Evolutionary conservation across 176 grass and related monocot genomes (phyloP).

Genomic region (Lolium perenne): DNA sequence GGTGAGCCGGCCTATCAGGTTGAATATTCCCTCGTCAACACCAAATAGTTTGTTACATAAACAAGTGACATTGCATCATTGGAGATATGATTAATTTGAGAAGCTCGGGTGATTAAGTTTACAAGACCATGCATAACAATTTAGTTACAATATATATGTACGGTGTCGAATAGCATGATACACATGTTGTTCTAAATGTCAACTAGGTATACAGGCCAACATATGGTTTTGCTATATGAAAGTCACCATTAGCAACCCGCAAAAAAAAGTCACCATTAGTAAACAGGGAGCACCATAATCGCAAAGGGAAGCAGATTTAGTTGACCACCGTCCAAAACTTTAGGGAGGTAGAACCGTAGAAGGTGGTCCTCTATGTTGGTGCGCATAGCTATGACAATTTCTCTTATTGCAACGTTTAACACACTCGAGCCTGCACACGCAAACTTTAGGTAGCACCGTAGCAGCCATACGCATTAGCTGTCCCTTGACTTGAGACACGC

Average conservation of each 20-base stretch:
- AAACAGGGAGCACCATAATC: background rate
- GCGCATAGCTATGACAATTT: background rate
- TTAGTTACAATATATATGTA: background rate
- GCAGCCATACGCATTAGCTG: slow-evolving; percentile 24
- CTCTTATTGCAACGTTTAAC: slow-evolving; percentile 40
- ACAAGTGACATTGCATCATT: background rate
- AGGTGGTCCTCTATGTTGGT: background rate
- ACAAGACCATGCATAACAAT: background rate
- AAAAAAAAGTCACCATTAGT: no score
- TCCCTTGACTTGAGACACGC: slow-evolving; percentile 47
- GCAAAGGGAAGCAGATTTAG: background rate
- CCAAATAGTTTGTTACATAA: background rate
- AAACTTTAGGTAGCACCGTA: background rate
- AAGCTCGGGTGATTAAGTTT: background rate
- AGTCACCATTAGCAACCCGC: background rate
- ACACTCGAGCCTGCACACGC: background rate
- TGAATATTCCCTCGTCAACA: no score
- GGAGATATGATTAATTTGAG: background rate
- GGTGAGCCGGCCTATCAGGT: no score
- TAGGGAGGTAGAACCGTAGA: background rate
- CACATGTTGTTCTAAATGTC: background rate
- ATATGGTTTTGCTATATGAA: background rate
- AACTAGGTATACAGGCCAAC: background rate
- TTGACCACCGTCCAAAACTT: background rate
- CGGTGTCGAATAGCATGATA: background rate